phyloP scores from a whole-genome alignment of 2,329 filamentous ascomycete species.

The Colletotrichum neosansevieriae region DNA sequence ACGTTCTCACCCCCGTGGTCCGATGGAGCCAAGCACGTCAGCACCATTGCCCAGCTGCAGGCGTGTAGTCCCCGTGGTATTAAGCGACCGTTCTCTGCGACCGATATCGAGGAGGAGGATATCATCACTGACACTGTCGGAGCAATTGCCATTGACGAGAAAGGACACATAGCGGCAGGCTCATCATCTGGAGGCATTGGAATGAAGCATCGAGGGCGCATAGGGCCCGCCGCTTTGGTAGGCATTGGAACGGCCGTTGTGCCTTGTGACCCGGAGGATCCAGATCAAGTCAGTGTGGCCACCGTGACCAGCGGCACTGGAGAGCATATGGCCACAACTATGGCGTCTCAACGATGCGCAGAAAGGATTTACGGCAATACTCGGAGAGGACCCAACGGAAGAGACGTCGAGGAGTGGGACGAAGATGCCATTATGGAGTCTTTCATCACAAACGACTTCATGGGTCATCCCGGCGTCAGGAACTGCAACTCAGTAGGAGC shows the following conservation, averaged over 20 bases:
- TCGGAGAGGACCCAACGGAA: conserved; percentile 69
- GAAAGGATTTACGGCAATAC: conserved; percentile 83
- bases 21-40: conserved; percentile 27
- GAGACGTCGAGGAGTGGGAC: conserved; percentile 75
- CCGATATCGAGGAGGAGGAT: conserved; percentile 61
- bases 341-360: conserved; percentile 89
- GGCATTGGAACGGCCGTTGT: conserved; percentile 92
- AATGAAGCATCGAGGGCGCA: conserved; percentile 94
- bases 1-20: conserved; percentile 36
- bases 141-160: conserved; percentile 89
- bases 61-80: conserved; percentile 46
- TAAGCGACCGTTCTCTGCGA: conserved; percentile 50
- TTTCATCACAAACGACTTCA: conserved; percentile 91
- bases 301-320: conserved; percentile 94
- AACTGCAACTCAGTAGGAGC: conserved; percentile 85
- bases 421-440: conserved; percentile 80
- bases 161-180: conserved; percentile 89
- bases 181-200: conserved; percentile 98
- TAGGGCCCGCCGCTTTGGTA: conserved; percentile 92
- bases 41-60: conserved; percentile 32
- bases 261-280: conserved; percentile 79
- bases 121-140: conserved; percentile 92
- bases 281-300: conserved; percentile 77
- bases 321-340: conserved; percentile 96
- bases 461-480: conserved; percentile 87